Base-by-base conservation (phyloP, 345 rosid species). In the Brassica nigra region DNA sequence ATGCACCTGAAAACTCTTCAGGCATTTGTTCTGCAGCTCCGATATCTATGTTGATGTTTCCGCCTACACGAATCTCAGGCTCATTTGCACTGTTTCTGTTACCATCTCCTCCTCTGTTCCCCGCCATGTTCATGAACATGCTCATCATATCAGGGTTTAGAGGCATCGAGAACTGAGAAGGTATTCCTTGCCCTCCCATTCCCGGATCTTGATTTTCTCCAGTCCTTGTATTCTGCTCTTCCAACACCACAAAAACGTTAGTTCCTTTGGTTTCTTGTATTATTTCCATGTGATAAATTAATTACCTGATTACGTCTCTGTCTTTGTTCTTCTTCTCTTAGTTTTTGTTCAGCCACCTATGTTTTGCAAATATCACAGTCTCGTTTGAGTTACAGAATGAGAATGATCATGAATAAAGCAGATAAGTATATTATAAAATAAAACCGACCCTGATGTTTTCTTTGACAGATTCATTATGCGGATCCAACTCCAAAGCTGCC, bases 401-500 rank as follows among this genome's bases (percentile, higher is more conserved):
- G 27, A 23, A 62, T 6, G 23, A 68, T 70, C 61, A 49, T 3
- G n/a, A 68, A 14, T 8, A 37, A 49, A 68, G 8, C 57, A 33
- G 15, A 70, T 65, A 16, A 65, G 75, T 14, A 69, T n/a, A 71
- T 12, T 0, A 4, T 31, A 11, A 57, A 28, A 27, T 20, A 37
- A 42, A 77, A 75, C 87, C 68, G 67, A 90, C 97, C 97, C 76
- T 84, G 79, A 92, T 88, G 67, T 92, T 92, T 84, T 88, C 97
- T 84, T 87, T 90, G 69, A 92, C 87, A 31, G 88, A 78, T 83
- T 87, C 91, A 52, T 89, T 92, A 70, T 86, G 73, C 7, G 97
- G 97, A 83, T 94, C 96, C 85, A 92, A 73, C 73, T 81, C 87
- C 90, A 92, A 87, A 71, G 94, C 97, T 92, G 92, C 76, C 66